A percentile compares a stretch with the other conserved stretches of the same genome.
Conservation (phyloP, 371 early-diverging fungal species). For the Synchytrium microbalum region DNA sequence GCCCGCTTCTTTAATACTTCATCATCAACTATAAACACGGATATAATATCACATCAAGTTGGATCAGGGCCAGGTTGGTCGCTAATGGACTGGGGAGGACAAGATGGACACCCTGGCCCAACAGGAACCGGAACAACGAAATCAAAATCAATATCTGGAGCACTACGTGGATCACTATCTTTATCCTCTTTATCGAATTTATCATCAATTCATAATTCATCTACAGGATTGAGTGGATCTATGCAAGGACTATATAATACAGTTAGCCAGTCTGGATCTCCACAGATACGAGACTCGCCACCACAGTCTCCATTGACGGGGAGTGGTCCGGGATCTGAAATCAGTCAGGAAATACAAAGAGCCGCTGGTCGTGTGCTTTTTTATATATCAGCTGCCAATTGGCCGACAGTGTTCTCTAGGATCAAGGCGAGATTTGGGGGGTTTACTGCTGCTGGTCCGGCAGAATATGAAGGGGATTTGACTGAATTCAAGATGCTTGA, state of each 20-base stretch:
- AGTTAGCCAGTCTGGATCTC: not conserved
- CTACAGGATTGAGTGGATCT: not conserved
- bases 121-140: not conserved
- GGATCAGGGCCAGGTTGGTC: not conserved
- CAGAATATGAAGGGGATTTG: slow-evolving; percentile 47
- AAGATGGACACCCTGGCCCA: not conserved
- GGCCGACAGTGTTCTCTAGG: slow-evolving; percentile 62
- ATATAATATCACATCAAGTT: slow-evolving; percentile 39
- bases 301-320: not conserved
- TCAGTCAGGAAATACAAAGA: slow-evolving; percentile 26
- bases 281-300: not conserved
- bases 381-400: slow-evolving; percentile 74
- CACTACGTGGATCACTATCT: not conserved
- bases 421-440: slow-evolving; percentile 37
- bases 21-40: slow-evolving; percentile 33
- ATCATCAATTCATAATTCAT: not conserved
- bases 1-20: slow-evolving; percentile 54
- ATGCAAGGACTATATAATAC: not conserved
- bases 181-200: not conserved
- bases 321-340: slow-evolving; percentile 10
- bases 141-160: not conserved
- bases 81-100: not conserved
- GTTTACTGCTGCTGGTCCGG: slow-evolving; percentile 9
- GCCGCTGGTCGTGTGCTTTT: slow-evolving; percentile 64
- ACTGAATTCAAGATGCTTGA: slow-evolving; percentile 70